Evolutionary conservation across 2,329 filamentous ascomycete genomes (phyloP), one percentile per base, ranked within the genome.

Genomic region (Colletotrichum salicis): DNA sequence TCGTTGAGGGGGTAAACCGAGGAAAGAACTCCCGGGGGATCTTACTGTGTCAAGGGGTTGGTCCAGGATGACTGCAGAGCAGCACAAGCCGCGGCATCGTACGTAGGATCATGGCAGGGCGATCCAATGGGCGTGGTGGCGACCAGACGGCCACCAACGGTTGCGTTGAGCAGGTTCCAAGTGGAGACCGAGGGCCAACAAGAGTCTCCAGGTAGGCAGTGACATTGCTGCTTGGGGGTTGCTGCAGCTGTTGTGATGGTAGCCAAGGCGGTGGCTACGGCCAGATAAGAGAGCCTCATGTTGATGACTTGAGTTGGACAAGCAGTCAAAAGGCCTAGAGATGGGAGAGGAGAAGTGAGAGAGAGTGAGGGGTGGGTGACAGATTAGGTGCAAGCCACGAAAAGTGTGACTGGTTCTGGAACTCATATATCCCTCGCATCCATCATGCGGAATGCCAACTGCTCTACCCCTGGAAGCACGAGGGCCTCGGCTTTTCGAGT

Each of bases 81-180:
- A 2, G 77, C 72, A 75, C 88, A 90, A 37, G 76, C 79, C 4
- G 75, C 77, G 4, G 80, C 82, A 75, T 89, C 78, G 75, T 86
- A 89, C 8, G 75, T 75, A 5, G 79, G 81, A 33, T 83, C 79
- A 74, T 91, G 89, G 76, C 89, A 92, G 0, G 85, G 80, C 3
- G 84, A 78, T 0, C 83, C 89, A 3, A 90, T 76, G 0, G 89
- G 89, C 4, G 85, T 78, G 0, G 86, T 89, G 10, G 84, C 82
- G 45, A 91, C 80, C 29, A 91, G 80, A 5, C 80, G 81, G 0
- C 87, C 88, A 24, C 81, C 79, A 2, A 91, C 80, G 1, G 88
- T 85, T 8, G 77, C 61, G 75, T 91, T 90, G 62, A 92, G 83
- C 0, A 74, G 64, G 4, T 79, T 73, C 89, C 89, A 92, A 5